Base-by-base conservation (phyloP, 192 early-diverging fungal species). In the Linnemannia schmuckeri region DNA sequence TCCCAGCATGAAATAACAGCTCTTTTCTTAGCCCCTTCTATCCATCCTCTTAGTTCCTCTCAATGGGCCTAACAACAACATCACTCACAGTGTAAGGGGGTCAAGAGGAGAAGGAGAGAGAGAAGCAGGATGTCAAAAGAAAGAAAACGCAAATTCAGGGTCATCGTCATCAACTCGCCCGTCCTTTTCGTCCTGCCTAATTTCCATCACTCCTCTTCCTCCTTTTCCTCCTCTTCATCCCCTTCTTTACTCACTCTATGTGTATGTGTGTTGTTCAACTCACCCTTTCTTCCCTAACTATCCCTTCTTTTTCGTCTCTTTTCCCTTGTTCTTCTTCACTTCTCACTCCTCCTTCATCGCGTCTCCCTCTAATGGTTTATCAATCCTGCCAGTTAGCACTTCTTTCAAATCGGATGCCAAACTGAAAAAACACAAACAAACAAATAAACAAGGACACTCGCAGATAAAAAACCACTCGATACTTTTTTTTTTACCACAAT, bases 311-410 rank as follows among this genome's bases (percentile, higher is more conserved):
- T 66, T 33, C 3, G n/a, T 30, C 27, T 35, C n/a, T 24, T 10
- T 27, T n/a, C 24, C 27, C 13, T 12, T 33, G 30, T 15, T 66
- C 61, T 54, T 54, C 18, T 49, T 49, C 17, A 15, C 61, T 66
- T 24, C 3, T 4, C 13, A 30, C 61, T 35, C 61, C 30, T 66
- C 61, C 27, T 33, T 33, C 44, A 46, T 46, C 44, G 13, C 15
- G 42, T 27, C 27, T 63, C 57, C 27, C 33, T 30, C 57, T 27
- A 30, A 66, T 66, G 61, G 61, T 66, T 66, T 66, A 27, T 66
- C 61, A 66, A 66, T 66, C 61, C 61, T 75, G 49, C 17, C 70
- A 52, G 52, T 79, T 79, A 42, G 70, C 24, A 52, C 15, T 17
- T 52, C 38, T 49, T 68, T 46, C 24, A 33, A 68, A 12, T 2